Conservation (phyloP, 495 filamentous ascomycete species). For the Daldinia decipiens region DNA sequence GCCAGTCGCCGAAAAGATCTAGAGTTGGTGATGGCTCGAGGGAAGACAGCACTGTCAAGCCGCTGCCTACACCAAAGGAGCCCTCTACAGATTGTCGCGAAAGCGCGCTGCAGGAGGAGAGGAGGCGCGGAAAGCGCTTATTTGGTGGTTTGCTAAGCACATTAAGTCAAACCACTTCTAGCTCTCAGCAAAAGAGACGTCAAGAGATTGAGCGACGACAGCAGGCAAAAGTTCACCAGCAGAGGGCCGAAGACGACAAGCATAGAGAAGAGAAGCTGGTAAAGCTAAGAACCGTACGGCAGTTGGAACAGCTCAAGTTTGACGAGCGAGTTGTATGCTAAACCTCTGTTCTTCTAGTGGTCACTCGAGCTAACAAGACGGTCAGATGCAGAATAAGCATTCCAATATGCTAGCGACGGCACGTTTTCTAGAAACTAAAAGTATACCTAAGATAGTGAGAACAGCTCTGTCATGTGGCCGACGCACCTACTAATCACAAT, state of each 20-base stretch:
- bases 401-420: slow-evolving; percentile 76
- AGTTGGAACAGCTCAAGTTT: slow-evolving; percentile 77
- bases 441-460: slow-evolving; percentile 81
- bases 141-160: slow-evolving; percentile 91
- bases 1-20: slow-evolving; percentile 45
- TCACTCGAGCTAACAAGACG: slow-evolving; percentile 40
- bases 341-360: slow-evolving; percentile 4
- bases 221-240: slow-evolving; percentile 80
- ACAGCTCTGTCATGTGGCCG: slow-evolving; percentile 5
- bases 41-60: slow-evolving; percentile 40
- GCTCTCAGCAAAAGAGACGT: slow-evolving; percentile 73
- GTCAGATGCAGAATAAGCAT: slow-evolving; percentile 84
- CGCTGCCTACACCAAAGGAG: slow-evolving; percentile 50
- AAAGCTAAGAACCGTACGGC: slow-evolving; percentile 66
- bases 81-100: slow-evolving; percentile 52
- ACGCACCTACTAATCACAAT: slow-evolving; percentile 37
- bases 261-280: slow-evolving; percentile 70
- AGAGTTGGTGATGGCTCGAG: slow-evolving; percentile 44
- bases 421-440: slow-evolving; percentile 76
- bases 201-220: slow-evolving; percentile 91
- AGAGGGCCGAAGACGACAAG: slow-evolving; percentile 73
- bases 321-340: slow-evolving; percentile 78
- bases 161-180: slow-evolving; percentile 80
- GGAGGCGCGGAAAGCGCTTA: slow-evolving; percentile 85
- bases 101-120: slow-evolving; percentile 74